Evolutionary conservation across 2,329 filamentous ascomycete genomes (phyloP), one percentile per base, ranked within the genome.

Genomic region (Huntiella bhutanensis): DNA sequence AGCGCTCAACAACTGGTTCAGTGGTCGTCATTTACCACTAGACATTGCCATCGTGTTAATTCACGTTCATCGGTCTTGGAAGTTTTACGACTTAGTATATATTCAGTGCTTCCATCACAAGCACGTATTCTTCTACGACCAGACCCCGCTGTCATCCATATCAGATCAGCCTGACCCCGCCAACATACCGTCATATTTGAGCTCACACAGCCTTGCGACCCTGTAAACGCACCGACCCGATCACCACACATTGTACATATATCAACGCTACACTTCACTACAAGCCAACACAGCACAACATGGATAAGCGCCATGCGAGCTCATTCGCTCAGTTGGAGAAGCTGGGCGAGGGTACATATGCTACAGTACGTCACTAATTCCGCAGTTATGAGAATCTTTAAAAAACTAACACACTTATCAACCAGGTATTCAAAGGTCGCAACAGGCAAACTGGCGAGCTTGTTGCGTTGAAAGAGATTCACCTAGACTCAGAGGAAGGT

Each of bases 321-420:
- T 96, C 88, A 52, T 98, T 98, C 70, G 88, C 96, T 73, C 91
- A 96, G 77, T 75, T 96, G 62, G 91, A 98, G 66, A 98, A 88
- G 81, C 74, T 98, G 54, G 91, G 91, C 58, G 91, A 98, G 69
- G 91, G 91, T 51, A 98, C 91, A 32, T 98, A 98, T 75, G 91
- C 91, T 33, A 98, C 91, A 33, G 91, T 94, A 70, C 58, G 77
- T 54, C 35, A 28, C 16, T 16, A 13, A 10, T 4, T 33, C 36
- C n/a, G 4, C 5, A 28, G 11, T 42, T 10, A 2, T 28, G 8
- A 0, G 22, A 28, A 7, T 28, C 2, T 28, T 10, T 7, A 7
- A 28, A 36, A 15, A n/a, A 11, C 12, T 36, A 36, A 37, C 15
- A 33, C 19, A 22, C 43, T 34, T 33, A 5, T 10, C 32, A 5